Base-by-base conservation (phyloP, 768 basidiomycete genomes). In the Cystofilobasidium macerans region DNA sequence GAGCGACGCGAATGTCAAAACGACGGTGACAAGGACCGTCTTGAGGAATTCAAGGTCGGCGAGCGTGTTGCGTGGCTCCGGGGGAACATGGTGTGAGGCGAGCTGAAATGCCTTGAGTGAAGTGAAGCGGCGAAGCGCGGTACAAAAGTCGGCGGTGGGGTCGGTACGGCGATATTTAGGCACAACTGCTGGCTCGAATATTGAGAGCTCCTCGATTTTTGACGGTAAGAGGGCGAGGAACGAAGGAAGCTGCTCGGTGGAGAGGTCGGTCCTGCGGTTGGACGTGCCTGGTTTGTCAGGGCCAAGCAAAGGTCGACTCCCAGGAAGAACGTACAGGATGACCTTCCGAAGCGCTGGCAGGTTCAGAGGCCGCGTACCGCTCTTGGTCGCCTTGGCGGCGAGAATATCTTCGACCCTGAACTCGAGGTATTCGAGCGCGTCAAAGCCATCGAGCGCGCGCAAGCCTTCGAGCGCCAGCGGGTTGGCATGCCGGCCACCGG, bases 391-490 rank as follows among this genome's bases (percentile, higher is more conserved):
- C 28, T 30, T 20, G n/a, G 54, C 56, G 24, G 48, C 5, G 13
- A 20, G 22, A 33, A 64, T 28, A 0, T 54, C 30, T 42, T 64
- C 54, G 26, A 57, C 56, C 40, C 53, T 43, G n/a, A 64, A 9
- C 22, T 53, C 38, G 0, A 64, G 42, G 8, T 7, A 24, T 9
- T 40, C 30, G 12, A 64, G 36, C 16, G 2, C 28, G 8, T 57
- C 40, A 33, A 64, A 64, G 3, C 63, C 63, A 22, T 64, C 63
- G 8, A 64, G 63, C 22, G 43, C 18, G 9, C 43, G 28, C 11
- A 64, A 56, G 16, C 35, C 18, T 12, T 45, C 30, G 3, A 57
- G 42, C 22, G 38, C 28, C 12, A 64, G 56, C n/a, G 38, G 18
- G n/a, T 57, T 42, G 11, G 51, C 16, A 16, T 26, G 33, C 30